phyloP scores from a whole-genome alignment of 2,329 filamentous ascomycete species.

The Phyllosticta citribraziliensis region DNA sequence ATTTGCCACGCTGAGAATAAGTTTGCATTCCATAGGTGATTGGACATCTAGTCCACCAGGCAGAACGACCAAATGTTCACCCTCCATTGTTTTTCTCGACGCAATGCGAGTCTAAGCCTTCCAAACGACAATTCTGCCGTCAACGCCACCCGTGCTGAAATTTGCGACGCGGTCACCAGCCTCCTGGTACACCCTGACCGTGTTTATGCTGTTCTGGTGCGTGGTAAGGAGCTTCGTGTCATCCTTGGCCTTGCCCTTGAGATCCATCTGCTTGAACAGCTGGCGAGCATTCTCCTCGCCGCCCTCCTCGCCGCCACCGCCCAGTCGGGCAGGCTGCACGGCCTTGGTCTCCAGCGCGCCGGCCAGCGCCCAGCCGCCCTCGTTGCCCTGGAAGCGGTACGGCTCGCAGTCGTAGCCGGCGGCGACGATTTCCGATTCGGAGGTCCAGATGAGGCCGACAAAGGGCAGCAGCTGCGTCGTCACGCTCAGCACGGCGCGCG shows the following conservation, averaged over 20 bases:
- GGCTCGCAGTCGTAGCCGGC: constrained; percentile 85
- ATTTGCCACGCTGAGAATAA: no score
- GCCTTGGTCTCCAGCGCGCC: constrained; percentile 71
- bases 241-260: constrained; percentile 95
- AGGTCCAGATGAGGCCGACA: constrained; percentile 84
- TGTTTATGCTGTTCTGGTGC: constrained; percentile 94
- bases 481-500: constrained; percentile 80
- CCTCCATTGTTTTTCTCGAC: no score
- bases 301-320: constrained; percentile 48
- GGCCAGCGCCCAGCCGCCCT: constrained; percentile 71
- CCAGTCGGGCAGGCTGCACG: constrained; percentile 20
- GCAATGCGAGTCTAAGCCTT: constrained; percentile 23
- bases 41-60: no score
- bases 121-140: constrained; percentile 40
- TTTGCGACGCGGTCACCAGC: constrained; percentile 56
- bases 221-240: constrained; percentile 92
- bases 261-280: constrained; percentile 98
- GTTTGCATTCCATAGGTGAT: no score
- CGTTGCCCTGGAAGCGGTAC: constrained; percentile 74
- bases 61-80: no score
- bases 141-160: constrained; percentile 59
- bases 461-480: constrained; percentile 86
- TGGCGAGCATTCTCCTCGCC: constrained; percentile 90
- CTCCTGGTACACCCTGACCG: constrained; percentile 65
- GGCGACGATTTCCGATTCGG: constrained; percentile 86